Evolutionary conservation across 768 basidiomycete species (phyloP).

Genomic region (Phylloporus rhodoxanthus): DNA sequence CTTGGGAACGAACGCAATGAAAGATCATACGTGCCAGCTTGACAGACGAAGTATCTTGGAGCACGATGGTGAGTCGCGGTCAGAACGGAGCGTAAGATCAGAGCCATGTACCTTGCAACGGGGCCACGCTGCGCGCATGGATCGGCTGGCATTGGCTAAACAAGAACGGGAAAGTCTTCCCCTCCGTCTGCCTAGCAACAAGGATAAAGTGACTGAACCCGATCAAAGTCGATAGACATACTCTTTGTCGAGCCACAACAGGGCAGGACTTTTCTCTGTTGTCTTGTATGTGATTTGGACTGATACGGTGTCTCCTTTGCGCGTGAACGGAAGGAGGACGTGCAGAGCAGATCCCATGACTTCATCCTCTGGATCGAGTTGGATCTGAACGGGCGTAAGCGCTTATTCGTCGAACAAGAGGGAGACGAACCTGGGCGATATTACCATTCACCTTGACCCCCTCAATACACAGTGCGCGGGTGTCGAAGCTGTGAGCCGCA

Average conservation of each 20-base stretch:
- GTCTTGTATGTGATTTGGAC: conserved; percentile 67
- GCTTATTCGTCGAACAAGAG: background rate
- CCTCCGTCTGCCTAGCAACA: conserved; percentile 67
- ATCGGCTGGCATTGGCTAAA: conserved; percentile 95
- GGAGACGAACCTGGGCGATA: conserved; percentile 39
- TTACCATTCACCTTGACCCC: conserved; percentile 45
- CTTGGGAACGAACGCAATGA: background rate
- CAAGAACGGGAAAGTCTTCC: conserved; percentile 76
- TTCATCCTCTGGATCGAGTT: conserved; percentile 50
- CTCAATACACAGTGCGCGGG: conserved; percentile 47
- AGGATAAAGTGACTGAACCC: background rate
- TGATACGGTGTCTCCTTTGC: conserved; percentile 34
- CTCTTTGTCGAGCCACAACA: conserved; percentile 87
- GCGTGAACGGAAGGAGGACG: conserved; percentile 42
- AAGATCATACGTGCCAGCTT: conserved; percentile 55
- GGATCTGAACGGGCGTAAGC: conserved; percentile 35
- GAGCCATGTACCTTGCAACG: conserved; percentile 60
- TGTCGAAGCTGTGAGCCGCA: conserved; percentile 40
- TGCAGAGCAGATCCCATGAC: conserved; percentile 77
- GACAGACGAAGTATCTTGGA: conserved; percentile 73
- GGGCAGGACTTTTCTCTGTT: conserved; percentile 64
- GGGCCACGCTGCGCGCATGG: conserved; percentile 72
- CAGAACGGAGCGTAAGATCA: background rate
- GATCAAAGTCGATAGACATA: conserved; percentile 20
- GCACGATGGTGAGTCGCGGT: background rate